Evolutionary conservation across 2,329 filamentous ascomycete genomes (phyloP), one percentile per base, ranked within the genome.

Genomic region (Pleomassaria siparia): DNA sequence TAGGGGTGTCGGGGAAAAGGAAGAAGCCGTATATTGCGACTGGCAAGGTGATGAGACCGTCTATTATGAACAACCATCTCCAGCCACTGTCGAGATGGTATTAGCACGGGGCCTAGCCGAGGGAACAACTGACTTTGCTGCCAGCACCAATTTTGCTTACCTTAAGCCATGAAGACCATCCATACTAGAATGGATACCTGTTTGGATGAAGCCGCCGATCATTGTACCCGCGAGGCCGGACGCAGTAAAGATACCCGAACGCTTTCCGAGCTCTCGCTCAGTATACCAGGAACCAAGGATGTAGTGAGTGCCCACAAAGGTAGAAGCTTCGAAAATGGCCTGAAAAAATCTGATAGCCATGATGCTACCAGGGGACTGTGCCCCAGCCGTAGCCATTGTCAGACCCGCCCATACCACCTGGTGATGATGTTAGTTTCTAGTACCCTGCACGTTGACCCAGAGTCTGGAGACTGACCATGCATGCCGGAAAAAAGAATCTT

Each of bases 191-290:
- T 74, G 69, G 30, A 76, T 74, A 7, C 79, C 80, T 0, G 77
- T 80, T 60, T 85, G 81, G 46, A 86, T 78, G 62, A 84, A 83
- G 1, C 83, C 83, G 11, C 79, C 78, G 43, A 86, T 81, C 76
- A 85, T 80, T 0, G 78, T 83, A 0, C 82, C 83, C 0, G 80
- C 81, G 2, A 84, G 70, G 0, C 81, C 82, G 1, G 78, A 81
- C 1, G 80, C 76, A 1, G 80, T 83, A 62, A 85, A 85, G 43
- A 86, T 78, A 7, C 80, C 82, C 22, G 74, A 80, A 3, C 83
- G 74, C 61, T 85, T 85, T 3, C 80, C 82, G 0, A 85, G 76
- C 62, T 85, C 82, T n/a, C 73, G 70, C 42, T 77, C 74, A 0
- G 76, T 84, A 59, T 84, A 85, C 82, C 82, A 85, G 0, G 77